These are phyloP conservation scores for Amylocystis lapponica DNA, from an alignment of 768 basidiomycete species.

Conservation along the genomic window DNA sequence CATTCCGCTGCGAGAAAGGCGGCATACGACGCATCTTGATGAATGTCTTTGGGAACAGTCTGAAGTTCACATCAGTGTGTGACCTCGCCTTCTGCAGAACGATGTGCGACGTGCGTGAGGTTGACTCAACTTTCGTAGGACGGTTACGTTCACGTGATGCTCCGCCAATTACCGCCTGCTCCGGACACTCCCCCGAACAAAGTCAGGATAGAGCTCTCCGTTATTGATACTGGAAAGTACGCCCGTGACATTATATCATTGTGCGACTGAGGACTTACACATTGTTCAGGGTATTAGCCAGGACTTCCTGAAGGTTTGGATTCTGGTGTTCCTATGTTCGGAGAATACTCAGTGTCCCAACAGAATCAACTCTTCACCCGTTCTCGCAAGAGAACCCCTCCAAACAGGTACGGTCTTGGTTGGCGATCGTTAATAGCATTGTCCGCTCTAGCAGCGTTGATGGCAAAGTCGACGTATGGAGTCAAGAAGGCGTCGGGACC, in stretches of 20 bases:
- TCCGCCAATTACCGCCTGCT: slow-evolving; percentile 64
- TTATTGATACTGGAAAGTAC: slow-evolving; percentile 83
- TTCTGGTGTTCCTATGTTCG: background rate
- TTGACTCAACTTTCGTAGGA: slow-evolving; percentile 36
- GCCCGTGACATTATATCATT: slow-evolving; percentile 4
- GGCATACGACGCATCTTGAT: slow-evolving; percentile 88
- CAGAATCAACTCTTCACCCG: slow-evolving; percentile 94
- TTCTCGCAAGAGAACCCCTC: slow-evolving; percentile 96
- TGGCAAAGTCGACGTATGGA: slow-evolving; percentile 93
- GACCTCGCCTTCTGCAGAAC: background rate
- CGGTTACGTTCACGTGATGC: slow-evolving; percentile 81
- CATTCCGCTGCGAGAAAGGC: slow-evolving; percentile 82
- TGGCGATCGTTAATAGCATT: slow-evolving; percentile 94
- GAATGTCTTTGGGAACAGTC: slow-evolving; percentile 92
- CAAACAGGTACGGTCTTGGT: slow-evolving; percentile 87
- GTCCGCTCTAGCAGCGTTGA: slow-evolving; percentile 78
- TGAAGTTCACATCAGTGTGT: slow-evolving; percentile 84
- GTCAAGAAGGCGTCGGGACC: slow-evolving; percentile 84
- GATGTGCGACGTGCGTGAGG: background rate
- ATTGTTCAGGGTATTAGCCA: slow-evolving; percentile 77
- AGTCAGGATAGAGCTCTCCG: slow-evolving; percentile 76
- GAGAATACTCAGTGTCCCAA: background rate
- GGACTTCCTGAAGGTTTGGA: slow-evolving; percentile 78
- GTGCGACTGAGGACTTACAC: background rate
- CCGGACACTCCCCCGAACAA: slow-evolving; percentile 49